These are phyloP conservation scores for Isoetes taiwanensis DNA, from an alignment of 75 land plant genomes.

Conservation along the genomic window DNA sequence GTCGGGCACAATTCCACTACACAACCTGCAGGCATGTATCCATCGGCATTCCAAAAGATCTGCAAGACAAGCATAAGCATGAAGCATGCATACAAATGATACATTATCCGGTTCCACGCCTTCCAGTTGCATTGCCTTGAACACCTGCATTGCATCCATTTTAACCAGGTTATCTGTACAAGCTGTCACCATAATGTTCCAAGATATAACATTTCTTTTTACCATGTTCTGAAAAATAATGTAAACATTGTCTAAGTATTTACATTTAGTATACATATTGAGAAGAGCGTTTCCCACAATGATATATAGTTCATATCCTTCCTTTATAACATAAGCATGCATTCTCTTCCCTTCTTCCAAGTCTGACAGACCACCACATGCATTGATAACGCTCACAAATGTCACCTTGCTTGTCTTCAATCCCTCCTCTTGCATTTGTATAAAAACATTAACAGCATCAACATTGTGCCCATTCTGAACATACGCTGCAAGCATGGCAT, in stretches of 20 bases:
- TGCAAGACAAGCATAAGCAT: no score
- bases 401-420: slow-evolving; percentile 25
- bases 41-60: no score
- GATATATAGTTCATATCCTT: slow-evolving; percentile 23
- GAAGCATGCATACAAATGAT: no score
- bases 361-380: no score
- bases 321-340: slow-evolving; percentile 19
- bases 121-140: no score
- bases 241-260: slow-evolving; percentile 27
- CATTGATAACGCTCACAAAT: slow-evolving; percentile 25
- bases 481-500: slow-evolving; percentile 30
- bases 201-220: slow-evolving; percentile 22
- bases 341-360: slow-evolving; percentile 25
- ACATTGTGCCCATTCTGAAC: slow-evolving; percentile 9
- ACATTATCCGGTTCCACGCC: no score
- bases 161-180: slow-evolving; percentile 27
- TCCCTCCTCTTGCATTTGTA: slow-evolving; percentile 18
- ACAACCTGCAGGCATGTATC: no score
- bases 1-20: no score
- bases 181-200: slow-evolving; percentile 31
- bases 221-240: slow-evolving; percentile 22
- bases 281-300: slow-evolving; percentile 15
- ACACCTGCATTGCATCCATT: no score
- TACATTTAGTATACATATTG: slow-evolving; percentile 13
- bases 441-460: slow-evolving; percentile 16